Conservation (phyloP, 225 moss, liverwort and hornwort genomes). For the Ulota crispa region DNA sequence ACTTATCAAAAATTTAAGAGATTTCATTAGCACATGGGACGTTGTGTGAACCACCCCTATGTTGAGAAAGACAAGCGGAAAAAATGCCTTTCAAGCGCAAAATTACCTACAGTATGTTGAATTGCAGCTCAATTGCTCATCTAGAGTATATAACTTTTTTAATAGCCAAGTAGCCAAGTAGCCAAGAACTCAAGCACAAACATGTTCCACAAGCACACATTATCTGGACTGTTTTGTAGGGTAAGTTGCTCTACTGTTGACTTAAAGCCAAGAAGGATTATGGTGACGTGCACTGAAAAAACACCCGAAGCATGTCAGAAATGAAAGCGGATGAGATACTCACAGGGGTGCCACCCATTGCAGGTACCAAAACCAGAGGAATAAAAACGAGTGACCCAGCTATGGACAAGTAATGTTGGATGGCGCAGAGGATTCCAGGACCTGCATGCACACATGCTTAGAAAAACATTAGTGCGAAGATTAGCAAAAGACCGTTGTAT, state of each 20-base stretch:
- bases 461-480: background rate
- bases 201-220: no score
- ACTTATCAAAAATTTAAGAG: no score
- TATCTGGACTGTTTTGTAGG: no score
- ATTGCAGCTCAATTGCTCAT: background rate
- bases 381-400: slow-evolving; percentile 81
- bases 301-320: background rate
- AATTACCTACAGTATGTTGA: background rate
- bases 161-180: no score
- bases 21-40: no score
- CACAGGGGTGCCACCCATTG: slow-evolving; percentile 78
- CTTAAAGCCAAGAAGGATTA: background rate
- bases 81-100: background rate
- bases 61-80: background rate
- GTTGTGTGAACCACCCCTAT: no score
- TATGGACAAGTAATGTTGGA: slow-evolving; percentile 90
- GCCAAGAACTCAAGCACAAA: no score
- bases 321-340: slow-evolving; percentile 18
- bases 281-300: background rate
- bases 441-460: slow-evolving; percentile 49
- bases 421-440: slow-evolving; percentile 70
- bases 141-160: no score
- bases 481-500: background rate
- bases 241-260: no score
- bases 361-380: slow-evolving; percentile 87